Evolutionary conservation across 192 early-diverging fungal species (phyloP).

Genomic region (Allomyces javanicus): DNA sequence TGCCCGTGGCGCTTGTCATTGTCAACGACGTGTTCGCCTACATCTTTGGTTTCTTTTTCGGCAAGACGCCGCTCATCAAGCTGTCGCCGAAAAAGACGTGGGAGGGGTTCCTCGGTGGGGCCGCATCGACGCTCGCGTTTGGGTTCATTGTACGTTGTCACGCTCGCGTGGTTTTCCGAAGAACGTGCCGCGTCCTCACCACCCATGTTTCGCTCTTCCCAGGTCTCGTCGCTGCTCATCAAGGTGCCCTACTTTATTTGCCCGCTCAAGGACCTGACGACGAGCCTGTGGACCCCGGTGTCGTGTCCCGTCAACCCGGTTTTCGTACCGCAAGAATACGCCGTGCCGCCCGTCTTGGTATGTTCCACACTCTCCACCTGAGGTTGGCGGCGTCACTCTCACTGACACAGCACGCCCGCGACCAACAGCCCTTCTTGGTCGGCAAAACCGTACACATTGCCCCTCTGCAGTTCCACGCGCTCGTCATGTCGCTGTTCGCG

Average conservation of each 20-base stretch:
- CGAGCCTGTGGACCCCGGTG: conserved; percentile 20
- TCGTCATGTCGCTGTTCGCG: conserved; percentile 77
- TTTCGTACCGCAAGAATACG: conserved; percentile 19
- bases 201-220: not conserved
- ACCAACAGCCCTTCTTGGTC: conserved; percentile 3
- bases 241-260: conserved; percentile 46
- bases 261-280: conserved; percentile 34
- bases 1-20: conserved; percentile 75
- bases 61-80: conserved; percentile 70
- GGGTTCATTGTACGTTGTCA: conserved; percentile 43
- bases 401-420: too few relatives aligned
- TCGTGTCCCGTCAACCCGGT: conserved; percentile 40
- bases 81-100: conserved; percentile 97
- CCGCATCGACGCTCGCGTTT: conserved; percentile 64
- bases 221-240: conserved; percentile 21
- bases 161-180: not conserved
- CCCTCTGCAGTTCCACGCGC: conserved; percentile 71
- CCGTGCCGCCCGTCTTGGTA: not conserved
- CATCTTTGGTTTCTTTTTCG: conserved; percentile 88
- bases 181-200: too few relatives aligned
- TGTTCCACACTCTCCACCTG: too few relatives aligned
- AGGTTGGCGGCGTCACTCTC: too few relatives aligned
- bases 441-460: conserved; percentile 44
- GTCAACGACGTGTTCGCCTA: conserved; percentile 94
- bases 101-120: conserved; percentile 90